Conservation (phyloP, 495 filamentous ascomycete genomes). For the Pseudomonodictys pantanalensis region DNA sequence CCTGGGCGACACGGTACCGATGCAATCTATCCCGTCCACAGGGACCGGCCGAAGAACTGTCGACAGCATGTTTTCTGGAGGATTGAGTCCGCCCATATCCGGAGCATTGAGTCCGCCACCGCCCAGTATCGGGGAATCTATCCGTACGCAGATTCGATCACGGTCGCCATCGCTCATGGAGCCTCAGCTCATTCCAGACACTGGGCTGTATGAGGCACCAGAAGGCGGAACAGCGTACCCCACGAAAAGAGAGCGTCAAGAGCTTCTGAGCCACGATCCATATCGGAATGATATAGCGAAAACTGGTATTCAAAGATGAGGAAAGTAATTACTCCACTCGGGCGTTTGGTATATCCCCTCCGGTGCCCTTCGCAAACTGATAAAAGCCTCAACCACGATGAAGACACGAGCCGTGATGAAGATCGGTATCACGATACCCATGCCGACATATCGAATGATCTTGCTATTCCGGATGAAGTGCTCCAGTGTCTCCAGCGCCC, state of each 20-base stretch:
- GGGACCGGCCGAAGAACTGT: background rate
- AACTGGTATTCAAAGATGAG: constrained; percentile 14
- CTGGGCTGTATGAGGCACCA: constrained; percentile 4
- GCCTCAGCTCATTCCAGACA: background rate
- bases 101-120: background rate
- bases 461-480: background rate
- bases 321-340: constrained; percentile 20
- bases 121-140: background rate
- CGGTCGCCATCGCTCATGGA: too few relatives aligned
- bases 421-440: background rate
- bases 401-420: constrained; percentile 14
- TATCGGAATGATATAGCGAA: background rate
- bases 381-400: constrained; percentile 25
- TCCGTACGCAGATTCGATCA: too few relatives aligned
- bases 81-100: background rate
- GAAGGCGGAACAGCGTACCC: constrained; percentile 13
- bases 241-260: background rate
- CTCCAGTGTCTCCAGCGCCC: constrained; percentile 1
- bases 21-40: background rate
- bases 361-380: constrained; percentile 14
- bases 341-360: constrained; percentile 12
- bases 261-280: background rate
- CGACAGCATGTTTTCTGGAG: too few relatives aligned
- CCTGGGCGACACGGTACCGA: background rate
- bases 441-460: background rate